These are phyloP conservation scores for Candida tibetensis DNA, from an alignment of 805 yeast genomes.

Conservation along the genomic window DNA sequence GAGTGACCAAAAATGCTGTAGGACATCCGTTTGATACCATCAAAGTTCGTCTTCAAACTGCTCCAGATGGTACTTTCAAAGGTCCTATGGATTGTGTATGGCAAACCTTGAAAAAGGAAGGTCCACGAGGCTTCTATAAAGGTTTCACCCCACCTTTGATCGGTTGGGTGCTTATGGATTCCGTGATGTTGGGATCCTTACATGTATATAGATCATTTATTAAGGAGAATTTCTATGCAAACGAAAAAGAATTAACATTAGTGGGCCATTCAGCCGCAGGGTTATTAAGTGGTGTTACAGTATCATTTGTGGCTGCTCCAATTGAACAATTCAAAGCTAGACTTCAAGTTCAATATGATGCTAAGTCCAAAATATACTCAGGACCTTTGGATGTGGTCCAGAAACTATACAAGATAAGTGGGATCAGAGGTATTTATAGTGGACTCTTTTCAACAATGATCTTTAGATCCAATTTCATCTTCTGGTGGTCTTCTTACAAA, in stretches of 20 bases:
- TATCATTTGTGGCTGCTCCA: slow-evolving; percentile 93
- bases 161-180: slow-evolving; percentile 94
- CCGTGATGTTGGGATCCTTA: slow-evolving; percentile 83
- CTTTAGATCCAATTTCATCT: slow-evolving; percentile 80
- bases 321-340: slow-evolving; percentile 87
- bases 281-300: slow-evolving; percentile 88
- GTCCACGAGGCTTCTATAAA: slow-evolving; percentile 74
- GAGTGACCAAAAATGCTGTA: slow-evolving; percentile 81
- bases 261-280: slow-evolving; percentile 74
- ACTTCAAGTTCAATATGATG: slow-evolving; percentile 86
- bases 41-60: slow-evolving; percentile 79
- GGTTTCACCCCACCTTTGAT: slow-evolving; percentile 92
- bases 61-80: slow-evolving; percentile 55
- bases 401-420: slow-evolving; percentile 57
- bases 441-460: slow-evolving; percentile 85
- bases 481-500: slow-evolving; percentile 95
- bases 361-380: slow-evolving; percentile 57
- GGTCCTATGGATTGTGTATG: slow-evolving; percentile 81
- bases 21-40: slow-evolving; percentile 94
- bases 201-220: slow-evolving; percentile 71
- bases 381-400: slow-evolving; percentile 80
- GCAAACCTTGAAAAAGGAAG: slow-evolving; percentile 73
- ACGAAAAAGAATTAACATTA: slow-evolving; percentile 65
- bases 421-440: slow-evolving; percentile 71
- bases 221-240: slow-evolving; percentile 60